A percentile compares a stretch with the other conserved stretches of the same genome.
phyloP scores from a whole-genome alignment of 2,329 filamentous ascomycete genomes.

The Paramyrothecium roridum region DNA sequence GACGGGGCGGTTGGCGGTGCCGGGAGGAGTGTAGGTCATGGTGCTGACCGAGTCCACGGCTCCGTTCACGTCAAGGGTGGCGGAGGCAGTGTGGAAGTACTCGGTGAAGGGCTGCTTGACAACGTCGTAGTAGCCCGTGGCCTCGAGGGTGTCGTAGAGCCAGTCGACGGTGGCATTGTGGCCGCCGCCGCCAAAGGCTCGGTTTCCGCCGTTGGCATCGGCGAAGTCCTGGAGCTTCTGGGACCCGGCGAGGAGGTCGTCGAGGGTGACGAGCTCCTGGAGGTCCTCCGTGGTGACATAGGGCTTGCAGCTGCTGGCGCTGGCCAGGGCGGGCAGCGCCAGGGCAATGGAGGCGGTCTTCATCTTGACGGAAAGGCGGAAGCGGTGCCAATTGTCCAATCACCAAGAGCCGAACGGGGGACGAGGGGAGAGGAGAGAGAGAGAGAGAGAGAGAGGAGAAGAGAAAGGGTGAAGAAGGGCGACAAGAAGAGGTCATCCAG shows the following conservation, averaged over 20 bases:
- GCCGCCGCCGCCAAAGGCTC: conserved; percentile 39
- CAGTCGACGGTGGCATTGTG: conserved; percentile 45
- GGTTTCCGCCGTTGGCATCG: conserved; percentile 36
- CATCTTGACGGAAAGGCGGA: conserved; percentile 15
- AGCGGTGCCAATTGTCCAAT: neutral
- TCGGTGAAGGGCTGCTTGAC: conserved; percentile 41
- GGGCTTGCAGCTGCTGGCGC: conserved; percentile 22
- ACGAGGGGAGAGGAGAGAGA: neutral
- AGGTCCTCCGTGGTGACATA: conserved; percentile 34
- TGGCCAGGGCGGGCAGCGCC: conserved; percentile 17
- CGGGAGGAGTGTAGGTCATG: conserved; percentile 51
- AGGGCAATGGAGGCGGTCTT: conserved; percentile 19
- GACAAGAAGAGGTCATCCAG: neutral
- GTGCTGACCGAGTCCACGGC: conserved; percentile 18
- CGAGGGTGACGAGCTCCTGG: conserved; percentile 33
- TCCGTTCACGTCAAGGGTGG: conserved; percentile 25
- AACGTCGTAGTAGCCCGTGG: conserved; percentile 37
- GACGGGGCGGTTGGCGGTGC: conserved; percentile 35
- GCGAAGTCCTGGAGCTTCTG: conserved; percentile 43
- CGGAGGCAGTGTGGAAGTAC: conserved; percentile 28
- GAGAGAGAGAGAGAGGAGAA: neutral
- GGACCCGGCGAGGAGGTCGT: conserved; percentile 38
- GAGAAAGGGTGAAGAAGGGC: neutral
- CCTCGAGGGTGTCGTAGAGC: conserved; percentile 34
- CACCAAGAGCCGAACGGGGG: neutral